phyloP scores from a whole-genome alignment of 352 stramenopile genomes.

The Globisporangium mamillatum region DNA sequence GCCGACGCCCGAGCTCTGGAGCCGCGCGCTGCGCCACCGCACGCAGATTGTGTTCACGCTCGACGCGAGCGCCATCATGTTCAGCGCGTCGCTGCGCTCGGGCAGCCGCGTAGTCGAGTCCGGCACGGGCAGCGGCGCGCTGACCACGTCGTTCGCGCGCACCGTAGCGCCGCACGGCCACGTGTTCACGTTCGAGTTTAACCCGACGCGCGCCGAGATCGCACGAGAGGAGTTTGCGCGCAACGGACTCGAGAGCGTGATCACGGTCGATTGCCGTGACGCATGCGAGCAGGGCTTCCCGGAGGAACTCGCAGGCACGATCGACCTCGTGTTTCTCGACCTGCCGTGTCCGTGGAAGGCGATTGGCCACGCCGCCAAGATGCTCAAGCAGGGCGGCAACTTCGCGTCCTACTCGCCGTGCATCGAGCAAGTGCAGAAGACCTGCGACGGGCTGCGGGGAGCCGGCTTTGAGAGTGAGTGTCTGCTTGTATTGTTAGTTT shows the following conservation, averaged over 20 bases:
- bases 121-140: slow-evolving; percentile 89
- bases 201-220: slow-evolving; percentile 89
- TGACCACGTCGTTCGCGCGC: slow-evolving; percentile 92
- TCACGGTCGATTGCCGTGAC: slow-evolving; percentile 94
- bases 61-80: slow-evolving; percentile 92
- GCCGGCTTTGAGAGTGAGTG: slow-evolving; percentile 75
- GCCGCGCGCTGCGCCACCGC: slow-evolving; percentile 84
- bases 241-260: slow-evolving; percentile 90
- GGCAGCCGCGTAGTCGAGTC: slow-evolving; percentile 92
- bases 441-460: slow-evolving; percentile 62
- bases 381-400: slow-evolving; percentile 90
- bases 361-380: slow-evolving; percentile 89
- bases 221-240: slow-evolving; percentile 92
- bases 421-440: slow-evolving; percentile 98
- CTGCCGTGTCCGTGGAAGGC: slow-evolving; percentile 97
- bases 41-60: slow-evolving; percentile 98
- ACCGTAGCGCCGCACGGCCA: slow-evolving; percentile 89
- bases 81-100: slow-evolving; percentile 87
- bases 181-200: slow-evolving; percentile 99
- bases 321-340: slow-evolving; percentile 97
- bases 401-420: slow-evolving; percentile 98
- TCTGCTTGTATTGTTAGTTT: background rate
- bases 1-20: slow-evolving; percentile 97
- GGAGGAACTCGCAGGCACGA: slow-evolving; percentile 54
- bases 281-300: slow-evolving; percentile 92